Conservation (phyloP, 306 rosid species). For the Lathyrus sativus region DNA sequence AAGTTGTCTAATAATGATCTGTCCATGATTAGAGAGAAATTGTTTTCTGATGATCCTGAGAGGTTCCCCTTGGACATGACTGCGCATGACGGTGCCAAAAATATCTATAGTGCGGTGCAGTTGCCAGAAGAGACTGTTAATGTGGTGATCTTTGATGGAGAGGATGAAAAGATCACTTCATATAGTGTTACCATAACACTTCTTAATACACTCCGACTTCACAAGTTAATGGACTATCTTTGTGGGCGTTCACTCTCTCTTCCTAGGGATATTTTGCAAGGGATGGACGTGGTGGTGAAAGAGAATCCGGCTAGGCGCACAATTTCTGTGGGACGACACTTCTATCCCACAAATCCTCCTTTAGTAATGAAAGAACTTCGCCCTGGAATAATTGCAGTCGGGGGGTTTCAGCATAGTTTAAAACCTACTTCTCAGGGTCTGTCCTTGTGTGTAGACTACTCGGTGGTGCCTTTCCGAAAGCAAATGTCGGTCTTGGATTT, state of each 20-base stretch:
- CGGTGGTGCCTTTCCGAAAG: slow-evolving; percentile 70
- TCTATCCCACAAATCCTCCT: slow-evolving; percentile 51
- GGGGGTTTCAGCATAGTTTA: slow-evolving; percentile 63
- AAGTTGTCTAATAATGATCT: slow-evolving; percentile 55
- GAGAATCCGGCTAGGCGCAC: slow-evolving; percentile 63
- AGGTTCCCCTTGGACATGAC: slow-evolving; percentile 57
- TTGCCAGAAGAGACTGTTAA: slow-evolving; percentile 60
- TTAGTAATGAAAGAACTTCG: slow-evolving; percentile 50
- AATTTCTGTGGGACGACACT: slow-evolving; percentile 58
- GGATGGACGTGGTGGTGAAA: slow-evolving; percentile 74
- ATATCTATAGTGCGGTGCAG: slow-evolving; percentile 56
- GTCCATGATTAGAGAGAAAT: slow-evolving; percentile 53
- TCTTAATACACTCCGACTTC: slow-evolving; percentile 50
- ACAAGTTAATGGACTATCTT: slow-evolving; percentile 61
- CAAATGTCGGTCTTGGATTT: slow-evolving; percentile 58
- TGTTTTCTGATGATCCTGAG: slow-evolving; percentile 54
- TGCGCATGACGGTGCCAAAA: slow-evolving; percentile 74
- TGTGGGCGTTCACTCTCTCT: slow-evolving; percentile 38
- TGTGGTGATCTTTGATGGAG: slow-evolving; percentile 59
- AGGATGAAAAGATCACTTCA: slow-evolving; percentile 45
- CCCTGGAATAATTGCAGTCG: slow-evolving; percentile 51
- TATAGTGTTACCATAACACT: slow-evolving; percentile 51
- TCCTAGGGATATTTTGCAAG: slow-evolving; percentile 78
- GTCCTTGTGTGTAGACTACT: slow-evolving; percentile 67
- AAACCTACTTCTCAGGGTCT: slow-evolving; percentile 69